phyloP scores from a whole-genome alignment of 192 early-diverging fungal genomes.

The Oehlia diaphana region DNA sequence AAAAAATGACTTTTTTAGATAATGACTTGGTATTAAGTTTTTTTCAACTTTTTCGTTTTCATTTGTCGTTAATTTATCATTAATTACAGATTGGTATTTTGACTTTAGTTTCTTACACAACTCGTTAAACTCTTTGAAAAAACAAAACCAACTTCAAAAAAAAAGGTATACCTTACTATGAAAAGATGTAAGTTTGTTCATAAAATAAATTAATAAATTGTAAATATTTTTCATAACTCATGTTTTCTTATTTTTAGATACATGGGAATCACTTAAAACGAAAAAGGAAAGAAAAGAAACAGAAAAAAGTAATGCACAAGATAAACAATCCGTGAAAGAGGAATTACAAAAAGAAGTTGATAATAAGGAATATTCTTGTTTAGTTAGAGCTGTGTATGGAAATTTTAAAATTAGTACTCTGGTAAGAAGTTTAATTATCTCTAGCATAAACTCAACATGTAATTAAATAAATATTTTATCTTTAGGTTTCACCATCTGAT shows the following conservation, averaged over 20 bases:
- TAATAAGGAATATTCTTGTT: constrained; percentile 41
- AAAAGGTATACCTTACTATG: constrained; percentile 51
- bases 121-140: constrained; percentile 40
- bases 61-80: background rate
- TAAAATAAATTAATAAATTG: background rate
- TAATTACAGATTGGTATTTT: background rate
- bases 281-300: constrained; percentile 5
- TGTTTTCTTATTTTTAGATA: background rate
- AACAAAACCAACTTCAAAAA: constrained; percentile 31
- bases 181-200: constrained; percentile 40
- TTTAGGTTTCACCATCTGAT: constrained; percentile 37
- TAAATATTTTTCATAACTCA: background rate
- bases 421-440: constrained; percentile 29
- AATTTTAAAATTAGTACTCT: constrained; percentile 44
- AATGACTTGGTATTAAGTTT: constrained; percentile 14
- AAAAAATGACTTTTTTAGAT: constrained; percentile 22
- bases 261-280: background rate
- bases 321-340: constrained; percentile 10
- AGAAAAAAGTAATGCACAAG: constrained; percentile 20
- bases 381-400: constrained; percentile 39
- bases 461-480: background rate
- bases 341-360: constrained; percentile 1
- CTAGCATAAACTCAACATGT: background rate
- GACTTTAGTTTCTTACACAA: constrained; percentile 42
- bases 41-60: background rate